Evolutionary conservation across 306 rosid species (phyloP).

Genomic region (Cicer pinnatifidum): DNA sequence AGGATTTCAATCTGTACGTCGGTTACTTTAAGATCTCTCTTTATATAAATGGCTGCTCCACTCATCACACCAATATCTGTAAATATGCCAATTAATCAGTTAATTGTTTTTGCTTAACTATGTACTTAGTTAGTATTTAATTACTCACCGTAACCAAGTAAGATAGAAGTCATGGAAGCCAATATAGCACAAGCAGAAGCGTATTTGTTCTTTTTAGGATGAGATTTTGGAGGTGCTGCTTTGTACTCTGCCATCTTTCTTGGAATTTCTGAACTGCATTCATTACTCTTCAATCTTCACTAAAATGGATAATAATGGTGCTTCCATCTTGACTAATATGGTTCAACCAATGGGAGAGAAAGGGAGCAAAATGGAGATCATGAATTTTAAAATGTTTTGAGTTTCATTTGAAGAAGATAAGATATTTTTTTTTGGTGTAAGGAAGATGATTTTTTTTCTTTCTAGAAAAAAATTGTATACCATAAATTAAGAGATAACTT

Average conservation of each 20-base stretch:
- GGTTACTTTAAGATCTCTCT: conserved; percentile 54
- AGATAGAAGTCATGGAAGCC: conserved; percentile 78
- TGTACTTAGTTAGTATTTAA: background rate
- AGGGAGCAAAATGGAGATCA: too few relatives aligned
- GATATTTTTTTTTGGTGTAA: too few relatives aligned
- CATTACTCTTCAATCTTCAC: background rate
- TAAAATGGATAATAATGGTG: too few relatives aligned
- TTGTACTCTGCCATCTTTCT: conserved; percentile 43
- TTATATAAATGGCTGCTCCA: conserved; percentile 64
- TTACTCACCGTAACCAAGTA: conserved; percentile 71
- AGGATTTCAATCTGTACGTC: conserved; percentile 62
- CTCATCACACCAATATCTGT: conserved; percentile 90
- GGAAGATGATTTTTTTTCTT: too few relatives aligned
- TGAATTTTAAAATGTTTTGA: too few relatives aligned
- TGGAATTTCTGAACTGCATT: background rate
- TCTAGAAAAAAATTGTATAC: too few relatives aligned
- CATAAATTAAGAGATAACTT: too few relatives aligned
- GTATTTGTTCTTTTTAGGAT: conserved; percentile 55
- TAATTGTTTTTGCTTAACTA: too few relatives aligned
- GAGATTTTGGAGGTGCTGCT: conserved; percentile 27
- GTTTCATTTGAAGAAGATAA: too few relatives aligned
- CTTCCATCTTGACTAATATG: too few relatives aligned
- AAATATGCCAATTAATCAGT: too few relatives aligned
- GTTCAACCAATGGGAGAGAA: too few relatives aligned
- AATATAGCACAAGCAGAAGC: conserved; percentile 64